Evolutionary conservation across 2,329 filamentous ascomycete species (phyloP), one percentile per base, ranked within the genome.

Genomic region (Penicillium italicum): DNA sequence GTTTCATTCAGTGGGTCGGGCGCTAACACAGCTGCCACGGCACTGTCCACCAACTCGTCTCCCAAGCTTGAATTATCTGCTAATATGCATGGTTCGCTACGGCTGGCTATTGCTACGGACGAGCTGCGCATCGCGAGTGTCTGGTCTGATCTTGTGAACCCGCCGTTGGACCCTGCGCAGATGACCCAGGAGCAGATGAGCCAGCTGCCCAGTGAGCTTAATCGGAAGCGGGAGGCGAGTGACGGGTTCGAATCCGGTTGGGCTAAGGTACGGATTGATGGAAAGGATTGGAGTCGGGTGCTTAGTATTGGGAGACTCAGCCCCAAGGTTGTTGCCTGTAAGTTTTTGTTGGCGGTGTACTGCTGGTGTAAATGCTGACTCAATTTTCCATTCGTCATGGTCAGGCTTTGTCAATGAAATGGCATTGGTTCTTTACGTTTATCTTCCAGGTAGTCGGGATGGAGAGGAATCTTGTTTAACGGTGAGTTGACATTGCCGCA

Each of bases 281-380:
- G 91, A 33, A 88, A 86, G 71, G 94, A 99, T 71, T 97, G 94
- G 93, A 91, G 91, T 31, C 85, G 85, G 63, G 93, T 97, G n/a
- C 79, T 99, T 62, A 95, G 91, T 72, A 92, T 97, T 12, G 93
- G 93, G 1, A 81, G 92, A 48, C 77, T 97, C 30, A 93, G 94
- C 64, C 93, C 91, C 0, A 82, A 91, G 63, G 93, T 97, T 49
- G 94, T 97, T 77, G 94, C 92, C 54, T 97, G 92, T 86, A 61
- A 76, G 83, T 68, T 50, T 12, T 42, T 22, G 36, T 11, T 22
- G 16, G 31, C 40, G 26, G 5, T 28, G 26, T 28, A 22, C 45
- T 24, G 16, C 20, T 33, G 8, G 31, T n/a, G 54, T 20, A 5
- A 30, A 14, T 18, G 12, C 24, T 54, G 45, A 61, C 38, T 22